These are phyloP conservation scores for Paramecium biaurelia DNA, from an alignment of 73 alveolate genomes.

Conservation along the genomic window DNA sequence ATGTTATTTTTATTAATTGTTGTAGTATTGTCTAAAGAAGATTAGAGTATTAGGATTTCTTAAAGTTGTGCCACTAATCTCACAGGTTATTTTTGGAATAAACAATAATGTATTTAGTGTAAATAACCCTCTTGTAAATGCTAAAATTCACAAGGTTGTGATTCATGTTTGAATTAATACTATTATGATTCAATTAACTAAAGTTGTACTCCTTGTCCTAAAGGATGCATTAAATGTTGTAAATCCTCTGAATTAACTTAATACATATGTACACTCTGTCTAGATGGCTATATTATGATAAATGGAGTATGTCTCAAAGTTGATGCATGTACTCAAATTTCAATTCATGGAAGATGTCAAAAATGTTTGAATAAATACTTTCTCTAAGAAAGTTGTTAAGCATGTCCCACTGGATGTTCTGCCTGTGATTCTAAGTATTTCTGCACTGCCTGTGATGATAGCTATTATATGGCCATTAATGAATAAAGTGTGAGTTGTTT, in stretches of 20 bases:
- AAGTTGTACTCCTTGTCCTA: background rate
- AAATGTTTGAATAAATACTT: background rate
- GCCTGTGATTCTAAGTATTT: background rate
- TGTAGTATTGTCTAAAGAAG: background rate
- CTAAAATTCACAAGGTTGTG: background rate
- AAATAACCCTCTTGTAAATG: conserved; percentile 35
- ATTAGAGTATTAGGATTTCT: background rate
- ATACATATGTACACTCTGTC: conserved; percentile 4
- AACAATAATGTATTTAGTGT: conserved; percentile 4
- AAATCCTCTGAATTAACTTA: background rate
- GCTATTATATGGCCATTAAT: background rate
- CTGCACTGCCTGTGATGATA: background rate
- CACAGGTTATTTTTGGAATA: conserved; percentile 28
- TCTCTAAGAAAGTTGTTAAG: background rate
- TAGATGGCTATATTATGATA: background rate
- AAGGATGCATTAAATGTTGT: conserved; percentile 14
- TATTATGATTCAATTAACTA: background rate
- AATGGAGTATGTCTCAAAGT: conserved; percentile 2
- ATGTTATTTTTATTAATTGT: background rate
- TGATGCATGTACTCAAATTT: background rate
- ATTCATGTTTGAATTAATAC: background rate
- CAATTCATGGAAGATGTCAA: conserved; percentile 30
- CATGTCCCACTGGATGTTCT: background rate
- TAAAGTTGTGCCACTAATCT: background rate
- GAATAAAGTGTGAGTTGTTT: background rate